These are phyloP conservation scores for Diaporthe citrichinensis DNA, from an alignment of 2,329 filamentous ascomycete species.

Conservation along the genomic window DNA sequence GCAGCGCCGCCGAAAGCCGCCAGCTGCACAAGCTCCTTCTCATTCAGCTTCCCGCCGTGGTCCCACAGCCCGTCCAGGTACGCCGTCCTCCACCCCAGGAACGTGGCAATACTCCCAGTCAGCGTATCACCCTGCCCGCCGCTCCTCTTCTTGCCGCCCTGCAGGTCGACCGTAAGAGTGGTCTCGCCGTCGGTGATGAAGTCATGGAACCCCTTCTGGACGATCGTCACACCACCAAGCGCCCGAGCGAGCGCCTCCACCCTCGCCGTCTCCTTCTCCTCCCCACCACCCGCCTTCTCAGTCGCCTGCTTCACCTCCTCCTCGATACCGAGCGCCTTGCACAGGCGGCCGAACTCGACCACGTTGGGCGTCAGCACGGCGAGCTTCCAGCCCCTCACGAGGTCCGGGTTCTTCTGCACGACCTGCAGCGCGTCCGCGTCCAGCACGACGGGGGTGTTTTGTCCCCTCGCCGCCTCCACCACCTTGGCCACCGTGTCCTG, in stretches of 20 bases:
- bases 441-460: slow-evolving; percentile 83
- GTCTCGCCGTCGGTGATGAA: slow-evolving; percentile 84
- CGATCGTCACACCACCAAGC: slow-evolving; percentile 88
- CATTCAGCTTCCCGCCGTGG: slow-evolving; percentile 56
- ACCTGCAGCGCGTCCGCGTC: slow-evolving; percentile 91
- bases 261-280: slow-evolving; percentile 57
- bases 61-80: slow-evolving; percentile 90
- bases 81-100: slow-evolving; percentile 88
- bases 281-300: slow-evolving; percentile 46
- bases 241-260: slow-evolving; percentile 79
- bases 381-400: slow-evolving; percentile 84
- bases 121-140: slow-evolving; percentile 97
- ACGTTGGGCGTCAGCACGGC: slow-evolving; percentile 96
- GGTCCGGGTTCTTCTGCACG: slow-evolving; percentile 79
- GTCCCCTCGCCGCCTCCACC: slow-evolving; percentile 81
- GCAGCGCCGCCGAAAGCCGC: slow-evolving; percentile 89
- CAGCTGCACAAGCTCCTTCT: slow-evolving; percentile 74
- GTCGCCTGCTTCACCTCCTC: slow-evolving; percentile 57
- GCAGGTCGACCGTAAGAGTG: slow-evolving; percentile 82
- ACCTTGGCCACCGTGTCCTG: slow-evolving; percentile 87
- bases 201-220: slow-evolving; percentile 90
- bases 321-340: slow-evolving; percentile 80
- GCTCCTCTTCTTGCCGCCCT: slow-evolving; percentile 89
- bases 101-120: slow-evolving; percentile 89
- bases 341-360: slow-evolving; percentile 89